Conservation (phyloP, 192 early-diverging fungal species). For the Funneliformis mosseae region DNA sequence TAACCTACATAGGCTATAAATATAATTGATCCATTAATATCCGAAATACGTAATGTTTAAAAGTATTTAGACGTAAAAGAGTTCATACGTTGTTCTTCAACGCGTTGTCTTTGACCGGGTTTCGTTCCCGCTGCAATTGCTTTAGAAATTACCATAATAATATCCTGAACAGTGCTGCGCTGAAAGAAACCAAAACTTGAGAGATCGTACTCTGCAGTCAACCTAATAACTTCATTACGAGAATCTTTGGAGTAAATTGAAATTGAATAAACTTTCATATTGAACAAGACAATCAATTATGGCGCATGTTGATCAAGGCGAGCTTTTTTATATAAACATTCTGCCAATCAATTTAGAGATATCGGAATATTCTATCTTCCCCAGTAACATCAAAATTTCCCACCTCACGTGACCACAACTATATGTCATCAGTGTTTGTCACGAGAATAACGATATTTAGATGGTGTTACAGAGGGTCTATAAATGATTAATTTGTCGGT, state of each 20-base stretch:
- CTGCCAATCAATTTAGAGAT: too few species aligned
- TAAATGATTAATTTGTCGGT: too few species aligned
- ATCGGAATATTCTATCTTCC: too few species aligned
- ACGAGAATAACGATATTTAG: too few species aligned
- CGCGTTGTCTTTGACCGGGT: slow-evolving; percentile 76
- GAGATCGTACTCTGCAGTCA: slow-evolving; percentile 31
- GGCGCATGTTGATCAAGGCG: too few species aligned
- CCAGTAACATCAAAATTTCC: too few species aligned
- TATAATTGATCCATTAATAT: not conserved
- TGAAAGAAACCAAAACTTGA: slow-evolving; percentile 36
- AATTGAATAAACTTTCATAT: slow-evolving; percentile 31
- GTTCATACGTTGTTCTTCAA: slow-evolving; percentile 74
- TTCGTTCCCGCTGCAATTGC: slow-evolving; percentile 86
- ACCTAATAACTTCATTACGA: not conserved
- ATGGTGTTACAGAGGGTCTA: too few species aligned
- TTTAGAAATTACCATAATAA: slow-evolving; percentile 81
- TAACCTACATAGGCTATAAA: slow-evolving; percentile 77
- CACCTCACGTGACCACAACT: too few species aligned
- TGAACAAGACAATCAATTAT: not conserved
- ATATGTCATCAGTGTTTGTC: too few species aligned
- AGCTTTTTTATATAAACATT: too few species aligned
- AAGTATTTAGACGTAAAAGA: too few species aligned
- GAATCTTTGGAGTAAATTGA: slow-evolving; percentile 4
- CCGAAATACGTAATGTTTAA: not conserved
- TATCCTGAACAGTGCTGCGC: slow-evolving; percentile 72